Evolutionary conservation across 192 early-diverging fungal species (phyloP), one percentile per base, ranked within the genome.

Genomic region (Pilobolus umbonatus): DNA sequence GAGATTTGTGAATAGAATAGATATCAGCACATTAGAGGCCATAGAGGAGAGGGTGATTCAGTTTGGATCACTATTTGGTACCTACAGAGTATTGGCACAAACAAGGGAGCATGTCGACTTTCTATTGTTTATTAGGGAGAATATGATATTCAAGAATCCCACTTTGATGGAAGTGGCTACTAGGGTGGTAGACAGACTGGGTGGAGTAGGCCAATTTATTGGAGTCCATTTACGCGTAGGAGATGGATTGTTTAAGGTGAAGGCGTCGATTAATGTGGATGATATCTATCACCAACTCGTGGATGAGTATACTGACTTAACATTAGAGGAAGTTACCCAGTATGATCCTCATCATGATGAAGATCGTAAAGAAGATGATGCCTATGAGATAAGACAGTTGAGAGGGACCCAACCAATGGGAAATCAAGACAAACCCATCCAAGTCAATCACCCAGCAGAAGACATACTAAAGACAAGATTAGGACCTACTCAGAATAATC

Each of bases 191-290:
- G 44, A 60, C 2, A 71, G 70, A 43, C 45, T 84, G 11, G 82
- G 82, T 34, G 82, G 80, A 0, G 30, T 70, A 0, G 66, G 67
- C 17, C 34, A 45, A 0, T 84, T 72, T 69, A 51, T 80, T 7
- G 82, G 81, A 1, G 40, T 80, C 21, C 79, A 84, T 47, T 25
- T 80, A 9, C 60, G 81, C n/a, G 70, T 81, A 1, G 80, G 80
- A 0, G 75, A 81, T 61, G 75, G 73, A 14, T 60, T 75, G 28
- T 83, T 78, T 59, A 69, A 69, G 5, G 61, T 69, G 17, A 52
- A 64, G 8, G 71, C 75, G 14, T 54, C 64, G 0, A 72, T 56
- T 44, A 82, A 69, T 26, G 64, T 82, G 12, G 74, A 80, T 28
- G 70, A 75, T 49, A 75, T 83, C 26, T 77, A 70, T 46, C 44